Base-by-base conservation (phyloP, 345 rosid species). In the Eutrema yunnanense region DNA sequence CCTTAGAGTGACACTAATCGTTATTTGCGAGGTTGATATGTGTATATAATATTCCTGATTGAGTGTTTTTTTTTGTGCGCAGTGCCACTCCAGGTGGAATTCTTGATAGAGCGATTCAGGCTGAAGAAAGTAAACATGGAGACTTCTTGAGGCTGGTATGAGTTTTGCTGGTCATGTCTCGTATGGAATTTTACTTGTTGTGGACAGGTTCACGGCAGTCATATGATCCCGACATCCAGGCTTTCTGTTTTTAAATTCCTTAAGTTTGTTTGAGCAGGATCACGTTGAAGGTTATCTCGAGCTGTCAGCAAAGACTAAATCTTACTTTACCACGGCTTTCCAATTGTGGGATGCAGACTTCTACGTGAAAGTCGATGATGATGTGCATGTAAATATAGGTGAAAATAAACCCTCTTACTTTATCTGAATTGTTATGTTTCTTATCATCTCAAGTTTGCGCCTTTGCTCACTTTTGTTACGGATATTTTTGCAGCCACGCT, bases 261-360 rank as follows among this genome's bases (percentile, higher is more conserved):
- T 9, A 30, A 16, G 22, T 51, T 60, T 72, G 53, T 79, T 57
- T 26, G 80, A 60, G 85, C 85, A 89, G 99, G 97, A 95, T 11
- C 97, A 95, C 55, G 93, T 89, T 61, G 97, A 95, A 76, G 99
- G 99, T 42, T 95, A 94, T 83, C 99, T 94, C 50, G 99, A 94
- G 74, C 69, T 94, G 78, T 94, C 99, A 44, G 92, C 97, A 58
- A 94, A 92, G 83, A 94, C 99, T 19, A 94, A 86, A 87, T 66
- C 73, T 69, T 92, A 89, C 81, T 95, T 95, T 12, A 87, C 93
- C 13, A 85, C 96, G 3, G 99, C 97, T 63, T 90, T 84, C 65
- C 84, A 96, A 38, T 59, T 88, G 78, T 92, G 99, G 99, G 90
- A 95, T 83, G 97, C 99, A 8, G 97, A 95, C 76, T 92, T 95